Base-by-base conservation (phyloP, 2,329 filamentous ascomycete species). In the Botrytis hyacinthi region DNA sequence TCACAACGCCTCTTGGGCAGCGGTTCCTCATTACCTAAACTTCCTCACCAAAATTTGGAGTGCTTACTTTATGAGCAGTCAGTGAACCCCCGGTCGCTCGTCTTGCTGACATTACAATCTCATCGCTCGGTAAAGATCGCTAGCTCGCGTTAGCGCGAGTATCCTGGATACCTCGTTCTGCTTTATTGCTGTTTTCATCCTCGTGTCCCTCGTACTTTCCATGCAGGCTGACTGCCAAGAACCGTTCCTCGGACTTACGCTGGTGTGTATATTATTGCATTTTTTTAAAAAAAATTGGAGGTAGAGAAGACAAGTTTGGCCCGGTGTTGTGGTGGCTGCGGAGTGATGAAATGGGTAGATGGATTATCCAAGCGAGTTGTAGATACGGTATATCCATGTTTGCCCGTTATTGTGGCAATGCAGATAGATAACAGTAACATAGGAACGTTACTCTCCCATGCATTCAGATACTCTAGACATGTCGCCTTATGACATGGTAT, bases 181-280 rank as follows among this genome's bases (percentile, higher is more conserved):
- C 37, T 63, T 35, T 67, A 9, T 29, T 48, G 40, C 68, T 37
- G 61, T 66, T 65, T 72, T 72, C 61, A 62, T 61, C 40, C 51
- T 68, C 62, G 59, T 70, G 32, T 48, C 35, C 65, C 44, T 40
- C 68, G 69, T 73, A 61, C 70, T 57, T 40, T 59, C 72, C 29
- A 74, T 77, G 75, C 74, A 65, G 70, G 75, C 76, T 77, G 76
- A 77, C 76, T 71, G 73, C 70, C 72, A 71, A 73, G 59, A 65
- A 37, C 69, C 35, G 61, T 72, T 44, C 46, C 22, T 72, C 60
- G 70, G 70, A 67, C 61, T 54, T 72, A n/a, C 70, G 60, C 46
- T 66, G 35, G 62, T 29, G 20, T 40, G 14, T 61, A 44, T 48
- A 71, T 51, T 14, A 61, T 46, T 70, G 18, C n/a, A 10, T 60